A percentile compares a stretch with the other conserved stretches of the same genome.
Conservation (phyloP, 805 yeast genomes). For the Cyberlindnera americana region DNA sequence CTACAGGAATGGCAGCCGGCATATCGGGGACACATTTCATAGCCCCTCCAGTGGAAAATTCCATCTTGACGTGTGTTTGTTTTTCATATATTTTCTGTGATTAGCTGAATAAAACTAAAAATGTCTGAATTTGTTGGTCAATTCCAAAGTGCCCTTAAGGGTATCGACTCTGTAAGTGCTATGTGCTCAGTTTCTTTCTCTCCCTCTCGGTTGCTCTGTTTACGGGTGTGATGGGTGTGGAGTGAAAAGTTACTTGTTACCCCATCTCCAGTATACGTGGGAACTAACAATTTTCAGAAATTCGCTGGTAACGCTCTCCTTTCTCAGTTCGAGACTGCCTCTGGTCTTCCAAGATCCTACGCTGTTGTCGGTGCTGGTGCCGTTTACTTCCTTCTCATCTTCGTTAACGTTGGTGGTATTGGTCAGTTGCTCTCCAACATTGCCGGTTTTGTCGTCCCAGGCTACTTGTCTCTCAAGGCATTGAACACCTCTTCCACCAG, state of each 20-base stretch:
- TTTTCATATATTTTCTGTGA: no score
- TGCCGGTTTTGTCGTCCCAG: constrained; percentile 88
- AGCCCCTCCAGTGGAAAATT: no score
- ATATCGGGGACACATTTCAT: no score
- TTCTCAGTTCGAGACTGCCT: constrained; percentile 25
- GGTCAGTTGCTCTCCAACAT: constrained; percentile 92
- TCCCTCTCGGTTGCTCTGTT: no score
- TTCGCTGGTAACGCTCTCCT: constrained; percentile 22
- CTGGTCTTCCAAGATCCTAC: constrained; percentile 75
- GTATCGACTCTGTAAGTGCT: constrained; percentile 46
- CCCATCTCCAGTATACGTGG: no score
- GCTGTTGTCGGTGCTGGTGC: constrained; percentile 64
- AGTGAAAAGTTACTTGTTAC: no score
- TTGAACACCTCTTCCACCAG: constrained; percentile 61
- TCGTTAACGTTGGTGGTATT: constrained; percentile 89
- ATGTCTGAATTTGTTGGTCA: constrained; percentile 46
- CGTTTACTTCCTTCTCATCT: constrained; percentile 71
- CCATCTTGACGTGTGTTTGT: no score
- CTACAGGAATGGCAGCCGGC: no score
- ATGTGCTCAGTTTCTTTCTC: no score
- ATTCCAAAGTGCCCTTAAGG: constrained; percentile 43
- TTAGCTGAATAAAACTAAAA: no score
- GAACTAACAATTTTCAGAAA: constrained; percentile 13
- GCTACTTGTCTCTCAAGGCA: constrained; percentile 83
- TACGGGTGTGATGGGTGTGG: no score